Evolutionary conservation across 1,284 basidiomycete species (phyloP).

Genomic region (Austroboletus sp.): DNA sequence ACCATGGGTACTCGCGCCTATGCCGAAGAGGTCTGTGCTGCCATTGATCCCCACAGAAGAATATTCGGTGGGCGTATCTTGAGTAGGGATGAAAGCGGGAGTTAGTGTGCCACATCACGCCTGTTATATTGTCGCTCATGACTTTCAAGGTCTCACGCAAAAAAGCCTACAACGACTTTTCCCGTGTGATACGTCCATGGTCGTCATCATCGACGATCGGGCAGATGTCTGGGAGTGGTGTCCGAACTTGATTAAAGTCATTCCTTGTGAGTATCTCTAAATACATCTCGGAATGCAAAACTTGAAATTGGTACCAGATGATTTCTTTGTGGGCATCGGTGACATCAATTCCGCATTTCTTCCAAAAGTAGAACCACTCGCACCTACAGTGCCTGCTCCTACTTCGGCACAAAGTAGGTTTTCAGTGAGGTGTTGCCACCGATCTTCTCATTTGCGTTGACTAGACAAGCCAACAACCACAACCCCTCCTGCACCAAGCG

Average conservation of each 20-base stretch:
- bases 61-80: conserved; percentile 85
- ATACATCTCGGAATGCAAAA: not conserved
- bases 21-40: conserved; percentile 88
- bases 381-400: conserved; percentile 27
- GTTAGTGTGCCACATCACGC: conserved; percentile 42
- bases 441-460: conserved; percentile 2
- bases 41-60: conserved; percentile 84
- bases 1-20: conserved; percentile 98
- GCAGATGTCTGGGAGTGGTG: conserved; percentile 97
- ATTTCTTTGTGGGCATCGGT: conserved; percentile 97
- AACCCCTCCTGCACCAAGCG: conserved; percentile 11
- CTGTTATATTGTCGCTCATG: conserved; percentile 7
- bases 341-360: conserved; percentile 95
- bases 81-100: conserved; percentile 92
- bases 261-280: conserved; percentile 68
- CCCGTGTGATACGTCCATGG: conserved; percentile 96
- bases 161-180: conserved; percentile 90
- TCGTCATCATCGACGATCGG: conserved; percentile 96
- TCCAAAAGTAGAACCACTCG: conserved; percentile 61
- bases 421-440: not conserved
- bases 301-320: conserved; percentile 50
- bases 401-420: conserved; percentile 26
- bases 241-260: conserved; percentile 92
- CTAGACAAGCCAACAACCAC: conserved; percentile 16
- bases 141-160: conserved; percentile 64